Evolutionary conservation across 495 filamentous ascomycete species (phyloP), one percentile per base, ranked within the genome.

Genomic region (Cercophora newfieldiana): DNA sequence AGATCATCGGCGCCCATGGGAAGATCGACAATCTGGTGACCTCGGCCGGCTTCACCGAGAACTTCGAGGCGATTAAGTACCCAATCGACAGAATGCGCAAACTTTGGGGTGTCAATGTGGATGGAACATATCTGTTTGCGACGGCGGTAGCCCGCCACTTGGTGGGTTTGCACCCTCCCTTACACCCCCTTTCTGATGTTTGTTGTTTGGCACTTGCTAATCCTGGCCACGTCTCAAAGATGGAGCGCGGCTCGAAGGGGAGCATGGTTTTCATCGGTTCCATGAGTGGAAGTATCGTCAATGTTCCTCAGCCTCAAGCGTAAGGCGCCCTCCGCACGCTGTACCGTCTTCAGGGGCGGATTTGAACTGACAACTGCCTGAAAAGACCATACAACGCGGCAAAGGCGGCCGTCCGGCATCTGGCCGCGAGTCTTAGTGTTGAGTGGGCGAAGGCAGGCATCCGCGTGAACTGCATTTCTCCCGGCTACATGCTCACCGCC

Each of bases 11-110:
- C 47, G 80, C 86, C 63, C 92, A 96, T 75, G 89, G 89, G 73
- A 86, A 88, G 72, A 90, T 97, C 72, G 94, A 98, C 78, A 88
- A 90, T 75, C 87, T 99, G 29, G 94, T 99, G 65, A 97, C 94
- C 26, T 96, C 94, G 7, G 95, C 95, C 29, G 95, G 95, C 7
- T 96, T 98, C 81, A 93, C 91, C 7, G 95, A 99, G 80, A 97
- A 97, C 79, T 96, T 93, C 72, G 89, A 93, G 68, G 94, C 94
- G 31, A 90, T 92, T 72, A 83, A 85, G 65, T 99, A 97, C 77
- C 93, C 93, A 0, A 84, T 90, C 62, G 93, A 97, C 69, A 87
- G 93, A 63, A 87, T 97, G 77, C 86, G 92, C 78, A 96, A 95
- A 81, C 86, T 97, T 18, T 96, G 91, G 92, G 88, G 88, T 14